phyloP scores from a whole-genome alignment of 2,329 filamentous ascomycete species.

The Diaporthe ilicicola region DNA sequence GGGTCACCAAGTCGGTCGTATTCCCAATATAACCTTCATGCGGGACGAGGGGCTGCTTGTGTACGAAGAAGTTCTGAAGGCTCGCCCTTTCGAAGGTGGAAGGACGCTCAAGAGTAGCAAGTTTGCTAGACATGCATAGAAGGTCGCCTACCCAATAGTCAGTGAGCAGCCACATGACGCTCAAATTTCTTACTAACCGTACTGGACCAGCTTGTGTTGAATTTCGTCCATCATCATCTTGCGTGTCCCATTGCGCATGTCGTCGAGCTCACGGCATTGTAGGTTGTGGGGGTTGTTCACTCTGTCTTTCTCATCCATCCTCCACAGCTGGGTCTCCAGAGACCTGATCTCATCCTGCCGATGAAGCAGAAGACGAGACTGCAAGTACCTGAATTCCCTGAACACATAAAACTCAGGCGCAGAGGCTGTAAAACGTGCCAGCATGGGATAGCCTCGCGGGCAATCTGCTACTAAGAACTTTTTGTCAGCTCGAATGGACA shows the following conservation, averaged over 20 bases:
- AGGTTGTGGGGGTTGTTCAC: background rate
- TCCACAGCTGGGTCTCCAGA: background rate
- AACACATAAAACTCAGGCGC: background rate
- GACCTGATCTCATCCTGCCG: background rate
- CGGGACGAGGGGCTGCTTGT: background rate
- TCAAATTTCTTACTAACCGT: background rate
- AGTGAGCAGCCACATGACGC: background rate
- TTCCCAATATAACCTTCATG: slow-evolving; percentile 2
- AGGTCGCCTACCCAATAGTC: background rate
- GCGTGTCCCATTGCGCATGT: background rate
- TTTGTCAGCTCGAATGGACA: background rate
- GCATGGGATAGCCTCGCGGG: background rate
- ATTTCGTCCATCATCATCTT: background rate
- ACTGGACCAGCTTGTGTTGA: background rate
- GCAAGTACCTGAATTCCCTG: slow-evolving; percentile 9
- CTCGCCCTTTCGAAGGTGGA: background rate
- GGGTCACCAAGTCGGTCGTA: background rate
- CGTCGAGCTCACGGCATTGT: background rate
- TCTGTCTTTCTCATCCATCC: slow-evolving; percentile 10
- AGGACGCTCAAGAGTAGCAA: background rate
- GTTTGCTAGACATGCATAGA: background rate
- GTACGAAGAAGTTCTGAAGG: background rate
- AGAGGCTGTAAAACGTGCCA: background rate
- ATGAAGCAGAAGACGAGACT: background rate
- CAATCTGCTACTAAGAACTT: background rate